Conservation (phyloP, 2,329 filamentous ascomycete species). For the Monosporascus sp. region DNA sequence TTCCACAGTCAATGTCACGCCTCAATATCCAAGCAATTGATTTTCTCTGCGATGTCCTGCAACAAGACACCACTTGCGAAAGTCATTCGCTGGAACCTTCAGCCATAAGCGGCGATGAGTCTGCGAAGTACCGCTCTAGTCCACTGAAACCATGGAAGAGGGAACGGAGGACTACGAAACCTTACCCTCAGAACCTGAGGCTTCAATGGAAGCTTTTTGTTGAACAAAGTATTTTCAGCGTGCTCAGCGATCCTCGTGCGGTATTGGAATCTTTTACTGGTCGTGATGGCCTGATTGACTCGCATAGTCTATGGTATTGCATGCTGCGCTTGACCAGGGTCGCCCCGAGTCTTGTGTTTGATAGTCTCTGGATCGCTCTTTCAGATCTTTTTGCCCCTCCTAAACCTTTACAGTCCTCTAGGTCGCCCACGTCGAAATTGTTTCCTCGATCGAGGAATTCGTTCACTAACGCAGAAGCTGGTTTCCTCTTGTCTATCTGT, state of each 20-base stretch:
- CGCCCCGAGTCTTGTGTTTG: constrained; percentile 53
- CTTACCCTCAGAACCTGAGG: constrained; percentile 29
- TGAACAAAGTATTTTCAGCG: constrained; percentile 60
- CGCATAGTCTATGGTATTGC: constrained; percentile 58
- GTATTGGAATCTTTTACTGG: constrained; percentile 53
- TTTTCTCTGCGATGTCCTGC: constrained; percentile 55
- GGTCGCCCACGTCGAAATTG: constrained; percentile 32
- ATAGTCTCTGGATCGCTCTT: constrained; percentile 60
- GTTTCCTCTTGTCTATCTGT: constrained; percentile 52
- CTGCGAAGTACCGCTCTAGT: constrained; percentile 20
- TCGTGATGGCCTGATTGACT: constrained; percentile 50
- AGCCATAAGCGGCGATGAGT: constrained; percentile 19
- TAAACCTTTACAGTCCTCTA: constrained; percentile 34
- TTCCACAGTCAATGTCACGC: constrained; percentile 52
- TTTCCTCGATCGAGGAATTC: constrained; percentile 29
- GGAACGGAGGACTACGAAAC: constrained; percentile 19
- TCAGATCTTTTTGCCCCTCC: constrained; percentile 54
- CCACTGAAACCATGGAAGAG: constrained; percentile 29
- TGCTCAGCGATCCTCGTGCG: constrained; percentile 52
- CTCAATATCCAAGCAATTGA: constrained; percentile 53
- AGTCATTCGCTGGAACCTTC: constrained; percentile 40
- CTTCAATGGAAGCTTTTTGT: constrained; percentile 55
- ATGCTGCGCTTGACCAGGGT: constrained; percentile 55
- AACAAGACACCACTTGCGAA: constrained; percentile 51
- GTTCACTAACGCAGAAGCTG: constrained; percentile 45